These are phyloP conservation scores for Fraxinus baroniana DNA, from an alignment of 305 asterid genomes.

Conservation along the genomic window DNA sequence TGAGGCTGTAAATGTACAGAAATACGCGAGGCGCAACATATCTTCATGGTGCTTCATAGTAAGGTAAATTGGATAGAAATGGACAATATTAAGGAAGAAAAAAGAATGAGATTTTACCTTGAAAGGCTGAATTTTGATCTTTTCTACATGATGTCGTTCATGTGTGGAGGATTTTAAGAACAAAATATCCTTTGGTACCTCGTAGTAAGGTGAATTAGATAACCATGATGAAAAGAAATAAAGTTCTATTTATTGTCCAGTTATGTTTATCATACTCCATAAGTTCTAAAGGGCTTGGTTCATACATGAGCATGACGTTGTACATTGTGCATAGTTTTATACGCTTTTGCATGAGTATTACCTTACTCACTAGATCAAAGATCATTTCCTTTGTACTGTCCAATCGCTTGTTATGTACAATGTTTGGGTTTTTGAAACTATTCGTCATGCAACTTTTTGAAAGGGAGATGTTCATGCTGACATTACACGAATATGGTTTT, in stretches of 20 bases:
- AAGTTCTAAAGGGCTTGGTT: background rate
- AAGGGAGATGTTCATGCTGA: background rate
- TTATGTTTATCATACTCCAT: background rate
- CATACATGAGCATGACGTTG: background rate
- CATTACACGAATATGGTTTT: background rate
- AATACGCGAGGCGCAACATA: background rate
- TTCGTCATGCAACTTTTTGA: background rate
- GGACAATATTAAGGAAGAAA: background rate
- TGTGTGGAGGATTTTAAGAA: background rate
- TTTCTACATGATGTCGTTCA: background rate
- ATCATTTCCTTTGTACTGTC: background rate
- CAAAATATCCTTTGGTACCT: background rate
- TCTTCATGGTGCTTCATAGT: background rate
- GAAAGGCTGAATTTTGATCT: background rate
- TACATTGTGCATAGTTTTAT: background rate
- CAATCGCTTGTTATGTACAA: too few relatives aligned
- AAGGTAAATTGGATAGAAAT: background rate
- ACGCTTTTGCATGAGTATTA: background rate
- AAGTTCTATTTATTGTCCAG: background rate
- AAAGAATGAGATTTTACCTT: background rate
- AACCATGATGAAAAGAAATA: background rate
- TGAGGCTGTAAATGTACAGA: background rate
- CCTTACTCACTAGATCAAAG: background rate
- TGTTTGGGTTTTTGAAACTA: too few relatives aligned
- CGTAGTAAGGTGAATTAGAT: background rate